phyloP scores from a whole-genome alignment of 225 moss, liverwort and hornwort genomes.

The Antitrichia curtipendula region DNA sequence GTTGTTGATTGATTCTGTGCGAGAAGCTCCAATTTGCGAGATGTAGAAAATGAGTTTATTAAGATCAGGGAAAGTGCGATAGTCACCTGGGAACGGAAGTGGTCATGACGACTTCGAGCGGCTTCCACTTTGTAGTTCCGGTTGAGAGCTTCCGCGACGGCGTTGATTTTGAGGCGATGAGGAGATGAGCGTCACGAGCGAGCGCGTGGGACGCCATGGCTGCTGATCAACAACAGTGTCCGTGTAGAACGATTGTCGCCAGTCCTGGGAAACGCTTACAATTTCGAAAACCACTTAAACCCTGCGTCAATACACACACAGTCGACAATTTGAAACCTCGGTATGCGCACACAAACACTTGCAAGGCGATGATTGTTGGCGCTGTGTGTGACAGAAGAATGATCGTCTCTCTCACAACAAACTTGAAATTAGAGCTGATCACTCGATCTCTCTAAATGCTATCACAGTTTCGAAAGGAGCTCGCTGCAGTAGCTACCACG shows the following conservation, averaged over 20 bases:
- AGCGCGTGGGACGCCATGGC: background rate
- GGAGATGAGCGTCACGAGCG: background rate
- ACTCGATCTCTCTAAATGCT: background rate
- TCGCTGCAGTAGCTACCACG: background rate
- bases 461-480: background rate
- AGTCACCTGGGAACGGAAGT: constrained; percentile 9
- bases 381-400: background rate
- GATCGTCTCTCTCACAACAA: background rate
- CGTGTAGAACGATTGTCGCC: background rate
- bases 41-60: background rate
- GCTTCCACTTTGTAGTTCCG: background rate
- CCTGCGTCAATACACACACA: background rate
- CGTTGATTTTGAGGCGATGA: background rate
- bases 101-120: constrained; percentile 15
- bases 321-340: background rate
- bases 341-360: background rate
- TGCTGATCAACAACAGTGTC: background rate
- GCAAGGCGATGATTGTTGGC: background rate
- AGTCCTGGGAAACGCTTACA: background rate
- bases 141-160: background rate
- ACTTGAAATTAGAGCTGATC: background rate
- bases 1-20: background rate
- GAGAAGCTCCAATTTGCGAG: background rate
- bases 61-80: background rate
- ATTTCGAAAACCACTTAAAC: background rate